phyloP scores from a whole-genome alignment of 148 eudicot species.

The Rhododendron ovatum region DNA sequence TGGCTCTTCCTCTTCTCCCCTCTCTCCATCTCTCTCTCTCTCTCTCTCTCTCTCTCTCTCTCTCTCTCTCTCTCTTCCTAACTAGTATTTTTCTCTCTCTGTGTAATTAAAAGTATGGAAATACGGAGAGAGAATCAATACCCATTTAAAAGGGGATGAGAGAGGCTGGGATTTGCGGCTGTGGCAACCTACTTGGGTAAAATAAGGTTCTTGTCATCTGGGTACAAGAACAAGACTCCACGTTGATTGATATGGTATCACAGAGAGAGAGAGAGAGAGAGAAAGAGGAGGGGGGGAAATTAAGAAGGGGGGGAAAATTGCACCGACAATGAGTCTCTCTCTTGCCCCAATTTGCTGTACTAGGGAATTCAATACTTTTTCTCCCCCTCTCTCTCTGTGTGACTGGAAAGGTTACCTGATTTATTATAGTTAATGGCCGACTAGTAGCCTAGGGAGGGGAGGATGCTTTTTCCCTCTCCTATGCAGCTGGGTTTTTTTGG shows the following conservation, averaged over 20 bases:
- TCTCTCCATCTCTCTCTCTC: constrained; percentile 3
- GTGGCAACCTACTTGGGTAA: background rate
- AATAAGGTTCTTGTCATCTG: constrained; percentile 3
- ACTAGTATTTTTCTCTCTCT: background rate
- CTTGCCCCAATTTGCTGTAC: background rate
- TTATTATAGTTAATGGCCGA: background rate
- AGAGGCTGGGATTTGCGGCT: background rate
- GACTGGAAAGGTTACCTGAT: background rate
- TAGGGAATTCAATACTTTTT: background rate
- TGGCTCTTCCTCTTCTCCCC: constrained; percentile 22
- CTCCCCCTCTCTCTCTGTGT: background rate
- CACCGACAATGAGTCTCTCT: background rate
- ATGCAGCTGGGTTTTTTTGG: constrained; percentile 8
- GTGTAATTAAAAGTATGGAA: background rate
- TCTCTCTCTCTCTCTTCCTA: background rate
- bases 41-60: background rate
- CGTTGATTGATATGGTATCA: background rate
- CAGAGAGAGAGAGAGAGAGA: background rate
- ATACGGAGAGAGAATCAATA: background rate
- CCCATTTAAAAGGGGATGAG: background rate
- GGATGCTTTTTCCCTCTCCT: background rate
- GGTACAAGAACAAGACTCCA: background rate
- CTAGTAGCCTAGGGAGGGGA: background rate
- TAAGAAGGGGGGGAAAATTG: background rate
- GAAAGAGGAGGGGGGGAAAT: background rate